Evolutionary conservation across 371 early-diverging fungal genomes (phyloP).

Genomic region (Mucor racemosus): DNA sequence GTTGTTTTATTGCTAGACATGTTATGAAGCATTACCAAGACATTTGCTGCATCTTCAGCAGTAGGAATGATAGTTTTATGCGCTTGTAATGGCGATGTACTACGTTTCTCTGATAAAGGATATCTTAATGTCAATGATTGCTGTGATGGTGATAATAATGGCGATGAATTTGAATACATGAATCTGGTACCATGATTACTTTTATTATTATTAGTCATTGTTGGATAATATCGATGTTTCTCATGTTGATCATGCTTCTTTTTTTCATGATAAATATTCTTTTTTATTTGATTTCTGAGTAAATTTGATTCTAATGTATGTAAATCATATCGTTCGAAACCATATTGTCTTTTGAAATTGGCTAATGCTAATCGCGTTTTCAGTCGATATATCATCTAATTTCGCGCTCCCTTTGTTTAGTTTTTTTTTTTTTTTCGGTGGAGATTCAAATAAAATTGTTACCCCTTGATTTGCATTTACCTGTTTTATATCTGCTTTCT

Average conservation of each 20-base stretch:
- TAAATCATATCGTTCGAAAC: constrained; percentile 31
- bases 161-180: neutral
- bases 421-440: constrained; percentile 18
- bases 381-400: constrained; percentile 34
- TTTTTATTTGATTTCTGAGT: constrained; percentile 21
- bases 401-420: constrained; percentile 12
- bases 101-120: constrained; percentile 45
- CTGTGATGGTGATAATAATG: constrained; percentile 12
- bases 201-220: constrained; percentile 7
- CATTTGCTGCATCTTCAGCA: constrained; percentile 44
- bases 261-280: constrained; percentile 19
- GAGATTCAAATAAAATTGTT: constrained; percentile 1
- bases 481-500: constrained; percentile 6
- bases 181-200: neutral
- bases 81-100: constrained; percentile 31
- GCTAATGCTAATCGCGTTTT: constrained; percentile 34
- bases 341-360: constrained; percentile 36
- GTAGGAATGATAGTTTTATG: constrained; percentile 11
- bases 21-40: constrained; percentile 48
- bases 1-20: neutral
- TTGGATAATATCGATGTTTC: constrained; percentile 44
- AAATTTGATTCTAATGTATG: constrained; percentile 32
- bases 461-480: constrained; percentile 7
- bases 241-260: neutral
- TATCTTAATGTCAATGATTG: constrained; percentile 4